Percentiles rank a stretch among this genome's conserved stretches.
These are phyloP conservation scores for Flagelloscypha sp. DNA, from an alignment of 768 basidiomycete genomes.

Conservation along the genomic window DNA sequence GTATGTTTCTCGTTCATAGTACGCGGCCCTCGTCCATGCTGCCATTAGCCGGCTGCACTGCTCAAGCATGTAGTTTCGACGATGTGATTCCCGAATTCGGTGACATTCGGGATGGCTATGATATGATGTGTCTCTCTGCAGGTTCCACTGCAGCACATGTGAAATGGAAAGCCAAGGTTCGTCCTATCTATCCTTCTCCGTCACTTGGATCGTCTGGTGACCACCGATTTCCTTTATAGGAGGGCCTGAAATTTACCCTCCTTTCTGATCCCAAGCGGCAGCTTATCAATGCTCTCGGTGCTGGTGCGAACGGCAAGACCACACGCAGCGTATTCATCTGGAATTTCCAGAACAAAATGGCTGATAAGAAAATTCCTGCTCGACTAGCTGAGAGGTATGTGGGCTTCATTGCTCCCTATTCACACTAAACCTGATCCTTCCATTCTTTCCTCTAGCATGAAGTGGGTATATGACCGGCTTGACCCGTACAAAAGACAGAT, in stretches of 20 bases:
- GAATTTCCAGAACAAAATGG: constrained; percentile 80
- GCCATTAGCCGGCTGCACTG: constrained; percentile 75
- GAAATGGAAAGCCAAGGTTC: constrained; percentile 83
- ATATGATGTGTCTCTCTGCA: constrained; percentile 78
- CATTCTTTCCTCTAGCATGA: too few relatives aligned
- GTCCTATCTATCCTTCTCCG: constrained; percentile 10
- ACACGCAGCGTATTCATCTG: constrained; percentile 94
- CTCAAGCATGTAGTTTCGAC: constrained; percentile 86
- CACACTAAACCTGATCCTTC: too few relatives aligned
- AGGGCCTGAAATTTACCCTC: constrained; percentile 76
- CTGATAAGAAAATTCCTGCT: constrained; percentile 80
- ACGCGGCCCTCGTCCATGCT: constrained; percentile 2
- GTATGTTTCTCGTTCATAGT: constrained; percentile 32
- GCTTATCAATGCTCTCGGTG: constrained; percentile 77
- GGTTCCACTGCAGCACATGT: constrained; percentile 67
- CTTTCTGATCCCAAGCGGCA: constrained; percentile 83
- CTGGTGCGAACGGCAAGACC: constrained; percentile 70
- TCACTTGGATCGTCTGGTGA: neutral
- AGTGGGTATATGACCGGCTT: too few relatives aligned
- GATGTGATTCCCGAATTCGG: constrained; percentile 76
- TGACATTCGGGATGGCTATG: constrained; percentile 46
- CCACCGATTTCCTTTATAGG: constrained; percentile 33
- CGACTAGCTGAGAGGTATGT: constrained; percentile 77
- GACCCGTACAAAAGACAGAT: too few relatives aligned
- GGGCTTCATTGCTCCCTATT: neutral